These are phyloP conservation scores for Taphrina communis DNA, from an alignment of 1,139 yeast species.

Conservation along the genomic window DNA sequence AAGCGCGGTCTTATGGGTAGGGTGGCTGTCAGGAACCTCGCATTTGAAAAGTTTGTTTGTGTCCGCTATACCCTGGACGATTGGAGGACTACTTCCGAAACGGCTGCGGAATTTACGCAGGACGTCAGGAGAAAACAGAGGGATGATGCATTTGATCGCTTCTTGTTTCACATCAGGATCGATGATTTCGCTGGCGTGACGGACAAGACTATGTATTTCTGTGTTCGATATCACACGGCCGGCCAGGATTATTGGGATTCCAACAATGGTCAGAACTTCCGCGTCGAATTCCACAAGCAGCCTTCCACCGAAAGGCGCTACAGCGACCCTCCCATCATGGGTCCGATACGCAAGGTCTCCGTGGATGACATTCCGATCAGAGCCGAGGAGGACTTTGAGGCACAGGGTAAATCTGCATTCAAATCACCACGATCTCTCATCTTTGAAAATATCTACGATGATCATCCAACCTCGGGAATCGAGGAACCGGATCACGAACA, in stretches of 20 bases:
- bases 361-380: constrained; percentile 32
- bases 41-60: constrained; percentile 67
- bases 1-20: constrained; percentile 68
- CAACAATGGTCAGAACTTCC: constrained; percentile 65
- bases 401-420: constrained; percentile 4
- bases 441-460: constrained; percentile 38
- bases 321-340: constrained; percentile 35
- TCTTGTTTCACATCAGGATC: constrained; percentile 57
- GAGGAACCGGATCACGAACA: constrained; percentile 29
- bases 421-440: constrained; percentile 37
- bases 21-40: constrained; percentile 71
- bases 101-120: constrained; percentile 67
- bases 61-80: constrained; percentile 71
- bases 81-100: constrained; percentile 76
- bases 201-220: constrained; percentile 56
- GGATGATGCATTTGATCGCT: constrained; percentile 54
- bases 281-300: constrained; percentile 55
- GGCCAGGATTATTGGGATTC: constrained; percentile 78
- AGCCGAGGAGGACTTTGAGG: constrained; percentile 15
- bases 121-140: constrained; percentile 57
- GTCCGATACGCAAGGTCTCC: constrained; percentile 11
- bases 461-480: constrained; percentile 12
- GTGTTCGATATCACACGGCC: constrained; percentile 63
- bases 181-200: constrained; percentile 51
- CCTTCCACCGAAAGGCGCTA: constrained; percentile 4